These are phyloP conservation scores for Haematococcus sp. DNA, from an alignment of 139 green algal genomes.

Conservation along the genomic window DNA sequence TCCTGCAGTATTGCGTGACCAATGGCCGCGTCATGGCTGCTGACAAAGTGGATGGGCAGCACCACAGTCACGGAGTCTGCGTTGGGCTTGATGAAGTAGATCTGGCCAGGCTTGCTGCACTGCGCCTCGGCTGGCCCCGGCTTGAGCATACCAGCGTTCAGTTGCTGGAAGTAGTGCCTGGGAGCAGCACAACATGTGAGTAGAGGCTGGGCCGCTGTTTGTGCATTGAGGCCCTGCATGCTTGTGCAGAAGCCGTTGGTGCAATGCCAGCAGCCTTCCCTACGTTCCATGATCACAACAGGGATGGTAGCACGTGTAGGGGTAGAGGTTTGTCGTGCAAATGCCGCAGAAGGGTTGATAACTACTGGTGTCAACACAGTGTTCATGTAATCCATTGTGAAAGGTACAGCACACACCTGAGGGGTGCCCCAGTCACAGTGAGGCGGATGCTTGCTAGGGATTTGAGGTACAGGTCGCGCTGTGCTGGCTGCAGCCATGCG, in stretches of 20 bases:
- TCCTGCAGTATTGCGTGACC: conserved; percentile 2
- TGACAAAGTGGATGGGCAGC: conserved; percentile 3
- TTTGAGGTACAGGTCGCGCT: not conserved
- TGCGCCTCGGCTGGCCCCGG: not conserved
- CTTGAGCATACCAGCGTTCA: not conserved
- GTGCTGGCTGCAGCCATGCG: too few species aligned
- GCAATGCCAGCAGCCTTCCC: too few species aligned
- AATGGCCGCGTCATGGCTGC: conserved; percentile 4
- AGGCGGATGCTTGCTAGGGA: not conserved
- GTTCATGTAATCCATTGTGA: not conserved
- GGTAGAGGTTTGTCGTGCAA: too few species aligned
- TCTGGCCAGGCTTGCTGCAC: conserved; percentile 3
- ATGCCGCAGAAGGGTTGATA: not conserved
- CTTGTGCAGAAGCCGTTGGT: too few species aligned
- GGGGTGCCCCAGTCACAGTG: not conserved
- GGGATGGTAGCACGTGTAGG: too few species aligned
- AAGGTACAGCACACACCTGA: not conserved
- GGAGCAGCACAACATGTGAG: not conserved
- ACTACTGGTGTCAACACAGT: not conserved
- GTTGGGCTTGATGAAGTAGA: conserved; percentile 1
- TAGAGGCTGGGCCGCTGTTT: too few species aligned
- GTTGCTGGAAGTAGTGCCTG: not conserved
- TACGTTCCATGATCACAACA: too few species aligned
- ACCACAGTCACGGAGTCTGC: not conserved
- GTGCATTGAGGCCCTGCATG: too few species aligned